A percentile compares a stretch with the other conserved stretches of the same genome.
Conservation (phyloP, 2,329 filamentous ascomycete genomes). For the Apiospora rasikravindrae region DNA sequence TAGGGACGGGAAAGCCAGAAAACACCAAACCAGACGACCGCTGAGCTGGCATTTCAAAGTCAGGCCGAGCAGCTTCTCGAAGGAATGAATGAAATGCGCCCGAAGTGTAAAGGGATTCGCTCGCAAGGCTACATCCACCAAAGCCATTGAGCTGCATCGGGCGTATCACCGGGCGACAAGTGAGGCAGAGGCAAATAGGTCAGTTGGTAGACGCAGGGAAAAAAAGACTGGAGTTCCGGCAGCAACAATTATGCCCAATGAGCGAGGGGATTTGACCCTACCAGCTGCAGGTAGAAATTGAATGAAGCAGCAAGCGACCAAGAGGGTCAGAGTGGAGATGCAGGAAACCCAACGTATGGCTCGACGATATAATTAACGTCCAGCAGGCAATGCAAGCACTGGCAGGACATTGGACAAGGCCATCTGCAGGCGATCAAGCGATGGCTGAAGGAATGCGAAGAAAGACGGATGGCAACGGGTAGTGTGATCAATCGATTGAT, state of each 20-base stretch:
- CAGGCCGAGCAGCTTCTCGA: constrained; percentile 11
- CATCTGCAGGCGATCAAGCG: constrained; percentile 12
- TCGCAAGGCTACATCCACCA: constrained; percentile 30
- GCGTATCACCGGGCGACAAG: constrained; percentile 29
- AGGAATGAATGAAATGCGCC: constrained; percentile 23
- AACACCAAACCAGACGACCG: neutral
- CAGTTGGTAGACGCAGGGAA: constrained; percentile 22
- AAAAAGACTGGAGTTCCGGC: constrained; percentile 35
- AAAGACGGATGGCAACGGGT: neutral
- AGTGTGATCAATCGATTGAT: constrained; percentile 2
- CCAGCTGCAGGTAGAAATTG: constrained; percentile 9
- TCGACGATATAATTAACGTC: constrained; percentile 8
- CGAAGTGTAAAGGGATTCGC: constrained; percentile 33
- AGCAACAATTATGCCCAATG: constrained; percentile 43
- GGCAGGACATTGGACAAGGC: neutral
- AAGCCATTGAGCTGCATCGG: constrained; percentile 13
- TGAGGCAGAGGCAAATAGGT: constrained; percentile 28
- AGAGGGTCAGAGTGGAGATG: neutral
- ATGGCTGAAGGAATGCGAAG: neutral
- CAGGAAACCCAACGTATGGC: constrained; percentile 3
- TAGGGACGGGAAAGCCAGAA: neutral
- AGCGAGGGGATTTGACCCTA: constrained; percentile 24
- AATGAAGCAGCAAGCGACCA: neutral
- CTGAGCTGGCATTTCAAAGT: constrained; percentile 35
- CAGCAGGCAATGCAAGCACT: neutral